Conservation (phyloP, 1,284 basidiomycete species). For the Puccinia hordei region DNA sequence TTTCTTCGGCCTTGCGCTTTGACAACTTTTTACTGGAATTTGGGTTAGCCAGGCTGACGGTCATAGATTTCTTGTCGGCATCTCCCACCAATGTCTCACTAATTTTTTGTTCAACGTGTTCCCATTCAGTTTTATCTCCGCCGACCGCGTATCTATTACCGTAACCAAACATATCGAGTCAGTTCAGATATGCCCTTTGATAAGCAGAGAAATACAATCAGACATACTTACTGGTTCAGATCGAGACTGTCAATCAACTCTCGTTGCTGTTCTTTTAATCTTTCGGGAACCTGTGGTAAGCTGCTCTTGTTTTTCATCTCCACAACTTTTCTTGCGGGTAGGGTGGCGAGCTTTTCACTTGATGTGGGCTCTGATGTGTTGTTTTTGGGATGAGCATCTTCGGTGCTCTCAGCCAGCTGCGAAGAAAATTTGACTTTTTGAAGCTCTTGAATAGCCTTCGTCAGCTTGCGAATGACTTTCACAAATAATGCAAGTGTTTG, state of each 20-base stretch:
- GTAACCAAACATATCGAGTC: not conserved
- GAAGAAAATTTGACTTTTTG: conserved; percentile 75
- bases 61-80: conserved; percentile 23
- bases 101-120: conserved; percentile 44
- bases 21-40: conserved; percentile 29
- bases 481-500: conserved; percentile 88
- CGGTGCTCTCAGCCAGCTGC: not conserved
- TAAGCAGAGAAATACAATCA: not conserved
- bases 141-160: conserved; percentile 37
- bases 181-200: not conserved
- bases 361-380: not conserved
- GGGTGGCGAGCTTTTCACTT: not conserved
- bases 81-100: conserved; percentile 21
- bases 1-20: conserved; percentile 39
- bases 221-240: conserved; percentile 50
- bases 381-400: not conserved
- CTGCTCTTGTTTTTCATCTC: not conserved
- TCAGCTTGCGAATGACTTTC: conserved; percentile 84
- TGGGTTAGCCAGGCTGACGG: conserved; percentile 35
- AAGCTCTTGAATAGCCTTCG: conserved; percentile 75
- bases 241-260: conserved; percentile 49
- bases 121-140: conserved; percentile 48
- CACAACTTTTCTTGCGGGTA: not conserved
- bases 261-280: conserved; percentile 46
- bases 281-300: conserved; percentile 20